phyloP scores from a whole-genome alignment of 1,284 basidiomycete species.

The Sphagnurus paluster region DNA sequence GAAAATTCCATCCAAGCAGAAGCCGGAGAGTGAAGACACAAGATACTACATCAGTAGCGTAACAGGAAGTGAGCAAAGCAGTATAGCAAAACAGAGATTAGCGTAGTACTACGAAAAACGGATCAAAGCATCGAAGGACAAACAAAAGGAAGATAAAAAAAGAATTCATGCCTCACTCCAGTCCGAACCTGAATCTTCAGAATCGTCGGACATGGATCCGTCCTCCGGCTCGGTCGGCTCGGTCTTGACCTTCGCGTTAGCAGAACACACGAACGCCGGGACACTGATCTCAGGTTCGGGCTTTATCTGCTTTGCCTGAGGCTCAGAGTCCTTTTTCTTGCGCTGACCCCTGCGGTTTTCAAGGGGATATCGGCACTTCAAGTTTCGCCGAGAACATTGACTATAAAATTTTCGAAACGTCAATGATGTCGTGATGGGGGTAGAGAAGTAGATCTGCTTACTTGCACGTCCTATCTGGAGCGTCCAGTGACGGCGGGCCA shows the following conservation, averaged over 20 bases:
- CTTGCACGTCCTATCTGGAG: conserved; percentile 34
- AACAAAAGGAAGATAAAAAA: background rate
- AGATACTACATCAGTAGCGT: too few relatives aligned
- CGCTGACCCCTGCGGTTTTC: conserved; percentile 22
- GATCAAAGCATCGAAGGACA: background rate
- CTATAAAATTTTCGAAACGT: conserved; percentile 12
- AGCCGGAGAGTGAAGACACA: too few relatives aligned
- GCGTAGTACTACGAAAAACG: too few relatives aligned
- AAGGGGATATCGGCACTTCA: conserved; percentile 25
- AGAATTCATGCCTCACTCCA: background rate
- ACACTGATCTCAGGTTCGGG: background rate
- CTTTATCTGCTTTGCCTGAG: background rate
- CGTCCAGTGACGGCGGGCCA: conserved; percentile 29
- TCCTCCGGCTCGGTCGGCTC: background rate
- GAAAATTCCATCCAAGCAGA: too few relatives aligned
- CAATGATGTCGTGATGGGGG: too few relatives aligned
- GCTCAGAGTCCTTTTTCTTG: too few relatives aligned
- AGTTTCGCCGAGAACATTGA: conserved; percentile 29
- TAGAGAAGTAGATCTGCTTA: conserved; percentile 23
- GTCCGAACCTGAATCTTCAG: conserved; percentile 6
- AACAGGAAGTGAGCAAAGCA: too few relatives aligned
- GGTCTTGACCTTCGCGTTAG: background rate
- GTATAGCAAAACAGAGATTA: too few relatives aligned
- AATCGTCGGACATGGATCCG: background rate
- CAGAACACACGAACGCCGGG: background rate